These are phyloP conservation scores for Hondaea fermentalgiana DNA, from an alignment of 108 stramenopile genomes.

Conservation along the genomic window DNA sequence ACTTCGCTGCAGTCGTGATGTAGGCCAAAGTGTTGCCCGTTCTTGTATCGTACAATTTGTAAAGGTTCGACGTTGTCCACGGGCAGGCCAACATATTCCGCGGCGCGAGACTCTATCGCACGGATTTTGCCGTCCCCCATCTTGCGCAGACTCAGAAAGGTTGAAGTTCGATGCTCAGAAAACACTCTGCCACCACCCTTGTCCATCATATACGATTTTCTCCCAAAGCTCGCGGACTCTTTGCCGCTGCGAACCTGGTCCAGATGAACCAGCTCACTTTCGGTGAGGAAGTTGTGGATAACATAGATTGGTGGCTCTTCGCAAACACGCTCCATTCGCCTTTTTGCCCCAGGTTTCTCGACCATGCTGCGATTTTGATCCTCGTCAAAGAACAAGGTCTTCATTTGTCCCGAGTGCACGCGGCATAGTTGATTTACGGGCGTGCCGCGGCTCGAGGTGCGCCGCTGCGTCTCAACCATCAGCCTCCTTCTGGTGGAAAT, in stretches of 20 bases:
- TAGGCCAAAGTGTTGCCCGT: slow-evolving; percentile 56
- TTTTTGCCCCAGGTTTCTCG: neutral
- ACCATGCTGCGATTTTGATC: too few species aligned
- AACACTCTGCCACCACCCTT: neutral
- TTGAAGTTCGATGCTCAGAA: slow-evolving; percentile 49
- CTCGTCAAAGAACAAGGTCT: neutral
- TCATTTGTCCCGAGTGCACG: neutral
- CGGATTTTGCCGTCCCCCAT: slow-evolving; percentile 44
- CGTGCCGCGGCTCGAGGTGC: neutral
- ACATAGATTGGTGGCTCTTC: slow-evolving; percentile 47
- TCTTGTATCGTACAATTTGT: slow-evolving; percentile 58
- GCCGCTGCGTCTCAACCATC: neutral
- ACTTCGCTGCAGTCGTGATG: slow-evolving; percentile 62
- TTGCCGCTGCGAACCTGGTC: slow-evolving; percentile 20
- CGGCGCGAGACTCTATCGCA: slow-evolving; percentile 49
- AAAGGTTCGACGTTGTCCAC: slow-evolving; percentile 41
- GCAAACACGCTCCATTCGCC: slow-evolving; percentile 7
- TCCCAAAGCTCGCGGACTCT: slow-evolving; percentile 14
- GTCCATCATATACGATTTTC: slow-evolving; percentile 42
- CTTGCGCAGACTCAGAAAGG: slow-evolving; percentile 51
- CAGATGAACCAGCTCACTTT: slow-evolving; percentile 49
- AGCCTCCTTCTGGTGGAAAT: too few species aligned
- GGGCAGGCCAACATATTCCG: slow-evolving; percentile 42
- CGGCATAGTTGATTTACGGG: neutral
- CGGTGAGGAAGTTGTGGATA: slow-evolving; percentile 55